phyloP scores from a whole-genome alignment of 768 basidiomycete genomes.

The Gautieria morchelliformis region DNA sequence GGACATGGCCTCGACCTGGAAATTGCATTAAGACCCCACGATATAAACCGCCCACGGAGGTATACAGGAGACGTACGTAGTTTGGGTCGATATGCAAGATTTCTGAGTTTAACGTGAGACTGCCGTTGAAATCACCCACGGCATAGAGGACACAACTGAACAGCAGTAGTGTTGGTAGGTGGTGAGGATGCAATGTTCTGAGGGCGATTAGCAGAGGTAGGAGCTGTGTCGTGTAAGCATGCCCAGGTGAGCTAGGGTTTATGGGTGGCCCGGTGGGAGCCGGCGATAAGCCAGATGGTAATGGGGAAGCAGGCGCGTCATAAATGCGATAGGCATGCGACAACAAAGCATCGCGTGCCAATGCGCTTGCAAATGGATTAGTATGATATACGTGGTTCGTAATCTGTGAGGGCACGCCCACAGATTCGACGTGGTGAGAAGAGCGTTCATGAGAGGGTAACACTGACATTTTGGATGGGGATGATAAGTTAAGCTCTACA shows the following conservation, averaged over 20 bases:
- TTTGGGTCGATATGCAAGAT: constrained; percentile 23
- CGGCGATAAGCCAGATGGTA: constrained; percentile 9
- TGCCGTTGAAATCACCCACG: constrained; percentile 22
- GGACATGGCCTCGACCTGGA: constrained; percentile 32
- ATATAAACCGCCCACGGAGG: not conserved
- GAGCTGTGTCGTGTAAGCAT: constrained; percentile 19
- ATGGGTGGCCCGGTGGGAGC: constrained; percentile 7
- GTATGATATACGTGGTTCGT: not conserved
- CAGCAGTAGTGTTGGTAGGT: constrained; percentile 26
- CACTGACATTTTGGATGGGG: no score
- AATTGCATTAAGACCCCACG: not conserved
- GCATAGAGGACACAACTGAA: constrained; percentile 28
- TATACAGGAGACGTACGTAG: constrained; percentile 11
- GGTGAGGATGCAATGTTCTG: constrained; percentile 22
- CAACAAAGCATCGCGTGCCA: constrained; percentile 25
- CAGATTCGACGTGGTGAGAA: not conserved
- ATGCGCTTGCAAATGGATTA: constrained; percentile 15
- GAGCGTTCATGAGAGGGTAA: not conserved
- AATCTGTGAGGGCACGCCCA: not conserved
- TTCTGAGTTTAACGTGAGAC: constrained; percentile 22
- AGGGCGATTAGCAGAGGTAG: constrained; percentile 25
- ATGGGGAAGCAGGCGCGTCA: constrained; percentile 11
- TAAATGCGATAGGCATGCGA: constrained; percentile 25
- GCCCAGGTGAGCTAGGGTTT: constrained; percentile 5
- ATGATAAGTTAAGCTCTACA: no score